Percentiles rank a stretch among this genome's conserved stretches.
Evolutionary conservation across 2,329 filamentous ascomycete genomes (phyloP).

Genomic region (Aspergillus fumigatiaffinis): DNA sequence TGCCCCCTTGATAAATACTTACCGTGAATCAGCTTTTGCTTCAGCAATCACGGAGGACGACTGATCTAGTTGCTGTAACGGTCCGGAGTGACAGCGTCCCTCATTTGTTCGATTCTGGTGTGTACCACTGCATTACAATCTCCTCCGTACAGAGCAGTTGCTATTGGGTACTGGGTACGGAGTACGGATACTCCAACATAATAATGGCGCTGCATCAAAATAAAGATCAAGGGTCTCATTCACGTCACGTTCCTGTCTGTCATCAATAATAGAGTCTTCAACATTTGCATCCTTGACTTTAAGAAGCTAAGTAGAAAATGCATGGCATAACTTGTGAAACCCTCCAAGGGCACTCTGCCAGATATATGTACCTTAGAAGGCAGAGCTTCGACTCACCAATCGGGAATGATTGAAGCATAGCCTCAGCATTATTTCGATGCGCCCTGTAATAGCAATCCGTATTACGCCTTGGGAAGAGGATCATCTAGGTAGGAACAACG

Average conservation of each 20-base stretch:
- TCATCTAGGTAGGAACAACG: neutral
- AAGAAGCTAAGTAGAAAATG: neutral
- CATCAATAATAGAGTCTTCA: neutral
- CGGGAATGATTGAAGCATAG: constrained; percentile 1
- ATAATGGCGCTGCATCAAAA: neutral
- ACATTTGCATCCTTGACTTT: neutral
- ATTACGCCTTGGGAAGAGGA: neutral
- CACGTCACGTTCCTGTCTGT: neutral
- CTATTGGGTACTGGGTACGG: neutral
- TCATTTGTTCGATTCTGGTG: neutral
- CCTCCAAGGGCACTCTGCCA: neutral
- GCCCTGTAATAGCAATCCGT: neutral
- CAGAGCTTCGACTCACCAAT: neutral
- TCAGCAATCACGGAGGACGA: neutral
- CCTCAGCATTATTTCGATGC: neutral
- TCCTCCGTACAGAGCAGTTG: neutral
- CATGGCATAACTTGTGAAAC: neutral
- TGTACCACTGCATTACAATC: neutral
- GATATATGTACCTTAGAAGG: neutral
- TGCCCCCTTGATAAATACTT: neutral
- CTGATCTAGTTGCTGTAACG: neutral
- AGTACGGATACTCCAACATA: neutral
- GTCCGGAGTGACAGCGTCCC: neutral
- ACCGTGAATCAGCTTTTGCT: neutral
- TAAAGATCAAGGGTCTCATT: neutral